Percentiles rank a stretch among this genome's conserved stretches.
Conservation (phyloP, 352 stramenopile species). For the Globisporangium spinosum region DNA sequence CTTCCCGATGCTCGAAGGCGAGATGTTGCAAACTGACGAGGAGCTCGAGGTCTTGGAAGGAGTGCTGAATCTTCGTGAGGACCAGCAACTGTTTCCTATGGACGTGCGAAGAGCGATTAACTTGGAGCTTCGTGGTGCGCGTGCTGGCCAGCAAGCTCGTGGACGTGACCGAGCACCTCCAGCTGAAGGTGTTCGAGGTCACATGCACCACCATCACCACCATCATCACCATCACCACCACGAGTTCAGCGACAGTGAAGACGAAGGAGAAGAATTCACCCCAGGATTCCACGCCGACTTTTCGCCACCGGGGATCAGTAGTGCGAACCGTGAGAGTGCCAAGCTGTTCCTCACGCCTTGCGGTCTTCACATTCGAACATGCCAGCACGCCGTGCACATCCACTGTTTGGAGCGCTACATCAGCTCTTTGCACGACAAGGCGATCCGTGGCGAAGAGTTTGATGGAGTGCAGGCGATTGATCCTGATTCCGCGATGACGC, state of each 20-base stretch:
- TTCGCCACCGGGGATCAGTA: conserved; percentile 41
- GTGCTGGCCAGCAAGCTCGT: conserved; percentile 27
- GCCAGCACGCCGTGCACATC: conserved; percentile 84
- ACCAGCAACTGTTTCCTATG: conserved; percentile 54
- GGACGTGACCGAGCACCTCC: conserved; percentile 7
- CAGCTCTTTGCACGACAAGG: conserved; percentile 81
- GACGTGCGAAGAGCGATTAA: conserved; percentile 42
- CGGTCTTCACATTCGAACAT: conserved; percentile 81
- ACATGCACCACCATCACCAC: conserved; percentile 20
- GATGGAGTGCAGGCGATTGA: conserved; percentile 87
- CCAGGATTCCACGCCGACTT: conserved; percentile 40
- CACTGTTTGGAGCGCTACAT: conserved; percentile 87
- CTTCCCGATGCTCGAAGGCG: conserved; percentile 51
- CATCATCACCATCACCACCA: conserved; percentile 29
- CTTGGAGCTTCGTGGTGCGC: conserved; percentile 32
- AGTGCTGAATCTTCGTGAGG: conserved; percentile 60
- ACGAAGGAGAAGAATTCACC: conserved; percentile 46
- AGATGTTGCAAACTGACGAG: conserved; percentile 61
- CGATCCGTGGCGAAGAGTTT: conserved; percentile 85
- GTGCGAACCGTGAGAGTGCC: conserved; percentile 40
- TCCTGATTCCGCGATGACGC: conserved; percentile 84
- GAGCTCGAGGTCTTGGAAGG: conserved; percentile 67
- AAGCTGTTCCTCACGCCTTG: conserved; percentile 78
- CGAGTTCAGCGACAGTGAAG: conserved; percentile 42
- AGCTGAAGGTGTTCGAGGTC: conserved; percentile 19